phyloP scores from a whole-genome alignment of 805 yeast species.

The Myxozyma kluyveri region DNA sequence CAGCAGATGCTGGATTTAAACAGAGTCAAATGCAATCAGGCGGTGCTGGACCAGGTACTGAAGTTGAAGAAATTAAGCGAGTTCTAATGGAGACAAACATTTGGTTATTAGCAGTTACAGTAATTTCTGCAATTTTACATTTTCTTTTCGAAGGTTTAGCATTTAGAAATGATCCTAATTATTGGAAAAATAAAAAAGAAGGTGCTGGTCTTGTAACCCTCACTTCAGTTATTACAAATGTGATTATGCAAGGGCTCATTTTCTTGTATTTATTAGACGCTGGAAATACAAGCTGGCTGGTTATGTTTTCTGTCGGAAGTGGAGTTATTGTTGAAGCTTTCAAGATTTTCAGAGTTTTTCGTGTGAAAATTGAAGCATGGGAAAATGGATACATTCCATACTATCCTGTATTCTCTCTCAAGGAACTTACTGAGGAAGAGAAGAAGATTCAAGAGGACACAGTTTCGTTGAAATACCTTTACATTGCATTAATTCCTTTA shows the following conservation, averaged over 20 bases:
- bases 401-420: conserved; percentile 37
- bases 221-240: conserved; percentile 43
- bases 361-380: conserved; percentile 33
- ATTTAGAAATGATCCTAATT: conserved; percentile 44
- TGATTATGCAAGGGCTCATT: conserved; percentile 43
- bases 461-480: conserved; percentile 43
- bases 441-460: conserved; percentile 44
- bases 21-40: conserved; percentile 35
- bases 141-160: conserved; percentile 44
- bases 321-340: conserved; percentile 45
- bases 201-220: conserved; percentile 42
- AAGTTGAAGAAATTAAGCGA: conserved; percentile 41
- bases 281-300: conserved; percentile 43
- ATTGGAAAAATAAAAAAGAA: conserved; percentile 44
- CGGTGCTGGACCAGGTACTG: conserved; percentile 33
- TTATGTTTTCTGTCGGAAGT: conserved; percentile 40
- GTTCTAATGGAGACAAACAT: conserved; percentile 43
- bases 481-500: conserved; percentile 41
- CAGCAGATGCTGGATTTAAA: conserved; percentile 37
- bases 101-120: conserved; percentile 39
- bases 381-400: conserved; percentile 28
- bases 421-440: conserved; percentile 41
- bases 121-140: conserved; percentile 40
- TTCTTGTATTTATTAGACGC: conserved; percentile 42
- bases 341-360: conserved; percentile 43